These are phyloP conservation scores for Elongisporangium senticosum DNA, from an alignment of 352 stramenopile species.

Conservation along the genomic window DNA sequence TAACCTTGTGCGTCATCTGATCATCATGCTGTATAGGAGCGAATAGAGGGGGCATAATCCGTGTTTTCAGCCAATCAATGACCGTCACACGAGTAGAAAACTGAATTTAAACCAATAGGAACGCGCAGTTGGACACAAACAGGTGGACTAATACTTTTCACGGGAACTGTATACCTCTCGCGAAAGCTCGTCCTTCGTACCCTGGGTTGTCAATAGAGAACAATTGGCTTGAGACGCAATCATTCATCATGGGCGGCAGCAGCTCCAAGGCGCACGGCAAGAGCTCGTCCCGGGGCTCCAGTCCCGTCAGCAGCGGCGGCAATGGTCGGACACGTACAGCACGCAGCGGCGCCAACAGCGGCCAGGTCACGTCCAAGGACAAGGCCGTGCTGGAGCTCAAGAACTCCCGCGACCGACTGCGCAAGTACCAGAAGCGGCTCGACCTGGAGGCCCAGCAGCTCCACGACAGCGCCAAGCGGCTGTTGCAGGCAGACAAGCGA, in stretches of 20 bases:
- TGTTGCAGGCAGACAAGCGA: constrained; percentile 62
- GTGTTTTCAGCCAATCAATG: constrained; percentile 2
- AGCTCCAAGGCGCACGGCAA: background rate
- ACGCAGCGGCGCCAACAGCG: background rate
- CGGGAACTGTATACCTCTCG: background rate
- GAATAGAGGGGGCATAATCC: background rate
- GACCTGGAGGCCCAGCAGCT: constrained; percentile 79
- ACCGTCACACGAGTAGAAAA: background rate
- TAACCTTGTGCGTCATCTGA: background rate
- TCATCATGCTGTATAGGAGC: background rate
- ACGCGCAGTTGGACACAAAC: background rate
- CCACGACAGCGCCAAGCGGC: constrained; percentile 68
- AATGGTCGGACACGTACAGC: constrained; percentile 2
- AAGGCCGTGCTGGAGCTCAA: constrained; percentile 87
- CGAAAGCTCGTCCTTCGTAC: constrained; percentile 1
- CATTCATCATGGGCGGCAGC: background rate
- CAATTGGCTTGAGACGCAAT: background rate
- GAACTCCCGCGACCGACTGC: constrained; percentile 82
- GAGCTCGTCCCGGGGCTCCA: background rate
- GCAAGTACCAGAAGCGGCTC: constrained; percentile 79
- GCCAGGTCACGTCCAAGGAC: constrained; percentile 83
- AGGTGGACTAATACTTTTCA: background rate
- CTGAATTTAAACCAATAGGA: background rate
- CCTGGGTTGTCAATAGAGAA: background rate
- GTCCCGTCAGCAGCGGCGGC: background rate